Evolutionary conservation across 2,329 filamentous ascomycete species (phyloP).

Genomic region (Cytospora leucostoma): DNA sequence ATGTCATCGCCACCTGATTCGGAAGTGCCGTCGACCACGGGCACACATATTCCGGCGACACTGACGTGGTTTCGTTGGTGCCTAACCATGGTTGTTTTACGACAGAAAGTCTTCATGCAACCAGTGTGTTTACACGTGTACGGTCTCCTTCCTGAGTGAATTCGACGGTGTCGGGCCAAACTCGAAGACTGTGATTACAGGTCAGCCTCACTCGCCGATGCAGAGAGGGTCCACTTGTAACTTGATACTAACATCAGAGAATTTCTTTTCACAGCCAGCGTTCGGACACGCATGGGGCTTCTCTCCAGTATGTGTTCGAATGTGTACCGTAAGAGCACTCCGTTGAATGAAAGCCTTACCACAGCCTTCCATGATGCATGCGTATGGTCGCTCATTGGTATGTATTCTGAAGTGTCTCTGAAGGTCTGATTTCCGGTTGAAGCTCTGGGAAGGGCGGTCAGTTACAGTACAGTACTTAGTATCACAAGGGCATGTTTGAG

Average conservation of each 20-base stretch:
- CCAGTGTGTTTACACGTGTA: slow-evolving; percentile 64
- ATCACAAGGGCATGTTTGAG: slow-evolving; percentile 6
- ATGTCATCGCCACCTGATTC: slow-evolving; percentile 61
- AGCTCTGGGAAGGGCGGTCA: slow-evolving; percentile 53
- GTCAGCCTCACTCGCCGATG: not conserved
- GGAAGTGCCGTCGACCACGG: slow-evolving; percentile 57
- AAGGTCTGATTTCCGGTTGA: slow-evolving; percentile 71
- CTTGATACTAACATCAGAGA: slow-evolving; percentile 62
- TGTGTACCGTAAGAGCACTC: slow-evolving; percentile 70
- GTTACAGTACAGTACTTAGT: not conserved
- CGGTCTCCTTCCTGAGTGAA: slow-evolving; percentile 67
- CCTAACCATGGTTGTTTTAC: slow-evolving; percentile 72
- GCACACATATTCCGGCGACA: slow-evolving; percentile 60
- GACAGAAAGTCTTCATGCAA: slow-evolving; percentile 69
- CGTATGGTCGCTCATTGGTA: slow-evolving; percentile 69
- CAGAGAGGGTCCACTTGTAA: not conserved
- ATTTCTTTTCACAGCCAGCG: slow-evolving; percentile 66
- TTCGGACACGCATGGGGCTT: slow-evolving; percentile 71
- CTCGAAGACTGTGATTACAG: slow-evolving; percentile 56
- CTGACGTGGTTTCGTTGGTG: slow-evolving; percentile 53
- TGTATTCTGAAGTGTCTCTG: slow-evolving; percentile 72
- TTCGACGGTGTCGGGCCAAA: slow-evolving; percentile 64
- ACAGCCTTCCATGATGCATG: slow-evolving; percentile 60
- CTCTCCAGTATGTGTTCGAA: slow-evolving; percentile 70
- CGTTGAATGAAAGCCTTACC: slow-evolving; percentile 72